phyloP scores from a whole-genome alignment of 1,139 yeast genomes.

The Eremothecium sinecaudum region DNA sequence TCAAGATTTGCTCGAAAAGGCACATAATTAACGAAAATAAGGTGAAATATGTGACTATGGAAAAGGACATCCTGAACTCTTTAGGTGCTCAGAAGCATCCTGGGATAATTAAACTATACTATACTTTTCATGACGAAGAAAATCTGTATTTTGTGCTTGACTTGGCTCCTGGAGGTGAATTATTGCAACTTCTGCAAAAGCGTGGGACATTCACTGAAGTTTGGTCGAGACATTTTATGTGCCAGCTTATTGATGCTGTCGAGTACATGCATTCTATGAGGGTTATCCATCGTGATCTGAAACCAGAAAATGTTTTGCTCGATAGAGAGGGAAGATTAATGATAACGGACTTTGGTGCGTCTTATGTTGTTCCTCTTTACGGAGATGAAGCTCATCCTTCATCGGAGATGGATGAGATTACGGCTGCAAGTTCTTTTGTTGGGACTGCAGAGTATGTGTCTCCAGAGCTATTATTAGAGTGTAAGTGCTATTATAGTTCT shows the following conservation, averaged over 20 bases:
- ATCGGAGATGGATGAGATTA: constrained; percentile 20
- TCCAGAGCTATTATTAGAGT: constrained; percentile 60
- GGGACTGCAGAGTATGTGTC: constrained; percentile 83
- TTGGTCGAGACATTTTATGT: constrained; percentile 63
- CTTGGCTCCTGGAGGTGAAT: constrained; percentile 87
- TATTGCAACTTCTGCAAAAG: constrained; percentile 66
- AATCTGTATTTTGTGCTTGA: constrained; percentile 87
- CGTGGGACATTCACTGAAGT: constrained; percentile 71
- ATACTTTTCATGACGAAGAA: constrained; percentile 87
- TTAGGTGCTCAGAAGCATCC: constrained; percentile 61
- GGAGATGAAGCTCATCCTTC: constrained; percentile 19
- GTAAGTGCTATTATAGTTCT: constrained; percentile 64
- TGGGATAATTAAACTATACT: constrained; percentile 80
- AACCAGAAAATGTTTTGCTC: constrained; percentile 66
- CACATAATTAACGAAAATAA: constrained; percentile 93
- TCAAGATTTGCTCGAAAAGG: constrained; percentile 82
- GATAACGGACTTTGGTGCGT: constrained; percentile 79
- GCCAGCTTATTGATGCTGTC: constrained; percentile 67
- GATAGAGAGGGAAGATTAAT: constrained; percentile 57
- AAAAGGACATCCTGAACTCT: constrained; percentile 81
- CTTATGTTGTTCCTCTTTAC: constrained; percentile 30
- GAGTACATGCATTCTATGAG: constrained; percentile 68
- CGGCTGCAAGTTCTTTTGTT: constrained; percentile 54
- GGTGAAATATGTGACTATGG: constrained; percentile 92
- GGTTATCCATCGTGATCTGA: constrained; percentile 69